Base-by-base conservation (phyloP, 2,329 filamentous ascomycete genomes). In the Arachnomyces sp. region DNA sequence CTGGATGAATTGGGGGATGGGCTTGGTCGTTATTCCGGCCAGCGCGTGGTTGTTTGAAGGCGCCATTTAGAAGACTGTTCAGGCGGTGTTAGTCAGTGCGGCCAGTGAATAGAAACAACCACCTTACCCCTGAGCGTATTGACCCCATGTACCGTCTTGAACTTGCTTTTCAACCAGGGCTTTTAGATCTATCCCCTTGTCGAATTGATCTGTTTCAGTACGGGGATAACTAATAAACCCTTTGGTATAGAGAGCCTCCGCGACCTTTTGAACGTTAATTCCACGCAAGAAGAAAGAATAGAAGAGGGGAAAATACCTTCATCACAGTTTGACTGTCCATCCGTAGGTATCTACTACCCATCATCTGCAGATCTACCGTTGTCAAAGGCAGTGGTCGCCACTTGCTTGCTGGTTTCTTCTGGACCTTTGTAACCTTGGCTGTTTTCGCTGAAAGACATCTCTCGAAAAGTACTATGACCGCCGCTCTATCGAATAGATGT, bases 151-250 rank as follows among this genome's bases (percentile, higher is more conserved):
- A 31, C 68, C 66, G 55, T 88, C 85, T 43, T 80, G 79, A 1
- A 77, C 79, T 60, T 98, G 92, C 56, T 93, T 95, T 53, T 85
- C 78, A 13, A 95, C 76, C 7, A 98, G 68, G 15, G 73, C 76
- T 46, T 76, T 78, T 14, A 98, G 72, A 57, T 96, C 82, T 68
- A 96, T 95, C 3, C 76, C 90, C 53, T 78, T 79, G 55, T 95
- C 89, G 56, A 96, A 98, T 25, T 90, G 84, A 60, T 98, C 92
- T 0, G 92, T 98, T 62, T 98, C 92, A 0, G 92, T 98, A 63
- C 92, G 81, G 1, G 92, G 92, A 62, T 98, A 98, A 61, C 89
- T 95, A 63, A 98, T 94, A 65, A 89, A 96, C 0, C 92, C 92
- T 60, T 84, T 88, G 35, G 88, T 89, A 67, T 98, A 98, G 2